Evolutionary conservation across 345 rosid species (phyloP), one percentile per base, ranked within the genome.

Genomic region (Garcia nutans): DNA sequence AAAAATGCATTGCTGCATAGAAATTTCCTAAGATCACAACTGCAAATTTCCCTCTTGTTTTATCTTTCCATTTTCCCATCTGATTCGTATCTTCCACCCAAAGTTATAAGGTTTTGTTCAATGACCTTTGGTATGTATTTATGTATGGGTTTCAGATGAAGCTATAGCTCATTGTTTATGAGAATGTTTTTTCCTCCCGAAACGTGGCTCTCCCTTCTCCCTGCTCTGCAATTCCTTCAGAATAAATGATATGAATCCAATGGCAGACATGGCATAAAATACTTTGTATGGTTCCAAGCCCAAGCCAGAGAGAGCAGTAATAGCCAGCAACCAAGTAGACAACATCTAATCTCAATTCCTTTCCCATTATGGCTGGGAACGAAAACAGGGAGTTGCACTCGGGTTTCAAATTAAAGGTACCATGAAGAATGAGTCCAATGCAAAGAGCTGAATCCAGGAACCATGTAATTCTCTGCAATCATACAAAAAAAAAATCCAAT

Each of bases 381-480:
- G 90, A 78, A 71, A 86, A 82, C 55, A 84, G 68, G 63, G 86
- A 81, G 76, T 84, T 89, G 65, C 84, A 82, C 82, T 90, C 92
- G 0, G 96, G 93, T 82, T 87, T 91, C 8, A 86, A 78, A 68
- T 80, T 83, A 69, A 86, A 84, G 47, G 83, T 76, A 66, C 98
- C 93, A 31, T 90, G 96, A 71, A 90, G 87, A 75, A 94, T 84
- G 68, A 89, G 88, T 3, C 97, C 96, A 13, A 83, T 70, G 70
- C 92, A 90, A 52, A 94, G 90, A 58, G 79, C 77, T n/a, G 94
- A 88, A 75, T 94, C 98, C 72, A 89, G 81, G 75, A 94, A 88
- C 91, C 92, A 86, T 10, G 97, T 94, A 79, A 87, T 87, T 86
- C 99, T 89, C 98, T 96, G 93, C 84, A 86, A 83, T 45, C 70